A percentile compares a stretch with the other conserved stretches of the same genome.
Evolutionary conservation across 768 basidiomycete species (phyloP).

Genomic region (Naganishia friedmannii): DNA sequence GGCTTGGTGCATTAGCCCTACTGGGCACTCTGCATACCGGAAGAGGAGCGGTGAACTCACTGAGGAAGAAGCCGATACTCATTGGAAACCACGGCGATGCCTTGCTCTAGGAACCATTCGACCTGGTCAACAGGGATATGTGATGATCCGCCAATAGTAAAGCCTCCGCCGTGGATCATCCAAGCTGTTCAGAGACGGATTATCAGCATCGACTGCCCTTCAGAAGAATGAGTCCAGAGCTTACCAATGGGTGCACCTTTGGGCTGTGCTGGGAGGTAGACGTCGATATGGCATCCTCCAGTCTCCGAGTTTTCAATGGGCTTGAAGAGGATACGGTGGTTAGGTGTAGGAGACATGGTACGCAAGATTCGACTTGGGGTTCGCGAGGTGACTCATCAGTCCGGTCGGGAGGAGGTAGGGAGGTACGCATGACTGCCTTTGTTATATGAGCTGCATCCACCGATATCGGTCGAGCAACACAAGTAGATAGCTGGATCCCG

Average conservation of each 20-base stretch:
- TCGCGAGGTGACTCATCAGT: no score
- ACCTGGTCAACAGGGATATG: slow-evolving; percentile 32
- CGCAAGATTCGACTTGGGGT: not conserved
- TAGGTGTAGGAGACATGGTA: not conserved
- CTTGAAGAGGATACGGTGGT: slow-evolving; percentile 31
- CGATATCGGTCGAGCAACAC: no score
- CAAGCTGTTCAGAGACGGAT: not conserved
- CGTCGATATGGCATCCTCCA: slow-evolving; percentile 32
- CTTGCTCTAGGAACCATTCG: slow-evolving; percentile 26
- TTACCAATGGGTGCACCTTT: slow-evolving; percentile 22
- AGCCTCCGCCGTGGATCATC: slow-evolving; percentile 33
- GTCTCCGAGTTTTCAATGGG: slow-evolving; percentile 19
- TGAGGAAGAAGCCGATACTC: slow-evolving; percentile 32
- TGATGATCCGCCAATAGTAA: slow-evolving; percentile 17
- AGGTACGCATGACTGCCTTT: no score
- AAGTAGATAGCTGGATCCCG: no score
- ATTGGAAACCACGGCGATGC: slow-evolving; percentile 29
- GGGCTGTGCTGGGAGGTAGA: slow-evolving; percentile 19
- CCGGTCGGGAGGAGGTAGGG: no score
- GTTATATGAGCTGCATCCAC: no score
- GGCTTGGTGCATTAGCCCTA: not conserved
- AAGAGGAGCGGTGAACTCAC: slow-evolving; percentile 3
- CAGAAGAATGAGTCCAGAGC: not conserved
- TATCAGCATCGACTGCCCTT: not conserved
- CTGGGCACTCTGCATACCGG: no score